phyloP scores from a whole-genome alignment of 768 basidiomycete species.

The Boletus tylopilopsis region DNA sequence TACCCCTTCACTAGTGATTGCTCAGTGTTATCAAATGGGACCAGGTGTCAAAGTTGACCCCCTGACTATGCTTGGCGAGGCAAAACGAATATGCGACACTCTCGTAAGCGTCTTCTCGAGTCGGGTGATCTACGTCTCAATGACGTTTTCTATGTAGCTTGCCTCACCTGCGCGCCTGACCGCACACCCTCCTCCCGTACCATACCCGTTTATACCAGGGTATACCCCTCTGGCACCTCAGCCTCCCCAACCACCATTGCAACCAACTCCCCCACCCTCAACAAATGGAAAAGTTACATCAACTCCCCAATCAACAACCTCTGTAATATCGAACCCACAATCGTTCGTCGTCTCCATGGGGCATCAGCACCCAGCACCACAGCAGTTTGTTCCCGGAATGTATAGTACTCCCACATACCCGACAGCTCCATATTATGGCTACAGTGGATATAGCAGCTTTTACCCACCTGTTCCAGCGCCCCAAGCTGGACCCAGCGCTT shows the following conservation, averaged over 20 bases:
- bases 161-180: slow-evolving; percentile 72
- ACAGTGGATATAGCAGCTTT: slow-evolving; percentile 37
- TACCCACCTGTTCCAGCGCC: slow-evolving; percentile 25
- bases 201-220: slow-evolving; percentile 47
- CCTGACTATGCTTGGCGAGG: slow-evolving; percentile 67
- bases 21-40: slow-evolving; percentile 78
- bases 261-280: slow-evolving; percentile 36
- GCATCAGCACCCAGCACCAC: slow-evolving; percentile 45
- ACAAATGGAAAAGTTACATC: slow-evolving; percentile 33
- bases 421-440: slow-evolving; percentile 61
- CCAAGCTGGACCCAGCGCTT: slow-evolving; percentile 23
- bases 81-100: slow-evolving; percentile 73
- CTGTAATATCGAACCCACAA: slow-evolving; percentile 66
- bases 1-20: slow-evolving; percentile 66
- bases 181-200: slow-evolving; percentile 59
- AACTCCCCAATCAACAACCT: slow-evolving; percentile 32
- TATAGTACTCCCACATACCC: slow-evolving; percentile 45
- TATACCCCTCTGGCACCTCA: slow-evolving; percentile 26
- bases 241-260: slow-evolving; percentile 31
- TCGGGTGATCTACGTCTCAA: slow-evolving; percentile 6
- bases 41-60: slow-evolving; percentile 69
- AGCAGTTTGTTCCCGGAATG: slow-evolving; percentile 39
- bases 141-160: slow-evolving; percentile 41
- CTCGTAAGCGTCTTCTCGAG: slow-evolving; percentile 44
- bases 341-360: slow-evolving; percentile 71